Conservation (phyloP, 2,329 filamentous ascomycete species). For the Leptographium procerum region DNA sequence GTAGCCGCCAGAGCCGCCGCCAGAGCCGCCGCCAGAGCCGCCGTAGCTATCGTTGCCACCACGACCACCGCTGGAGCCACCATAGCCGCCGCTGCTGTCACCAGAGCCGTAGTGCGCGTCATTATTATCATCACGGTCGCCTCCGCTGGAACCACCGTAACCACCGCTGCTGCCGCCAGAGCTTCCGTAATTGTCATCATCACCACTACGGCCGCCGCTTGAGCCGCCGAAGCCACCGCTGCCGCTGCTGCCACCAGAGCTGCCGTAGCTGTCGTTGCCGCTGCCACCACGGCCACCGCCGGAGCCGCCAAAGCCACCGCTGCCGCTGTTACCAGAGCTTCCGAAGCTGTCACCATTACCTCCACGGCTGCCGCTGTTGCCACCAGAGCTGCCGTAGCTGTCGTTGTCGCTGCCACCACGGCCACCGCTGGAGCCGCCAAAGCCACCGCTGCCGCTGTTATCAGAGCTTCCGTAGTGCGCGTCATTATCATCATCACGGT, state of each 20-base stretch:
- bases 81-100: background rate
- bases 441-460: constrained; percentile 14
- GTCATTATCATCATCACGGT: too few relatives aligned
- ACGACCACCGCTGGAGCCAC: background rate
- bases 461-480: constrained; percentile 12
- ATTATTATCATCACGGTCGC: constrained; percentile 12
- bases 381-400: too few relatives aligned
- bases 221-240: constrained; percentile 10
- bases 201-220: constrained; percentile 9
- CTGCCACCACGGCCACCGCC: constrained; percentile 8
- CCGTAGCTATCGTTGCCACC: constrained; percentile 1
- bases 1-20: constrained; percentile 5
- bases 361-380: too few relatives aligned
- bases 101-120: constrained; percentile 11
- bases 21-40: constrained; percentile 6
- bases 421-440: too few relatives aligned
- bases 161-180: constrained; percentile 3
- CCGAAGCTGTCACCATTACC: too few relatives aligned
- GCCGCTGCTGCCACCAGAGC: background rate
- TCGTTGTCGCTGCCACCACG: too few relatives aligned
- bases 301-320: constrained; percentile 13
- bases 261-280: constrained; percentile 12
- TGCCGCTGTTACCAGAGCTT: too few relatives aligned
- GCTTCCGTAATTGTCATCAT: constrained; percentile 2
- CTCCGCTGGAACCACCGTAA: constrained; percentile 12